A percentile compares a stretch with the other conserved stretches of the same genome.
phyloP scores from a whole-genome alignment of 23 red algal genomes.

The Cyanidioschyzon merolae region DNA sequence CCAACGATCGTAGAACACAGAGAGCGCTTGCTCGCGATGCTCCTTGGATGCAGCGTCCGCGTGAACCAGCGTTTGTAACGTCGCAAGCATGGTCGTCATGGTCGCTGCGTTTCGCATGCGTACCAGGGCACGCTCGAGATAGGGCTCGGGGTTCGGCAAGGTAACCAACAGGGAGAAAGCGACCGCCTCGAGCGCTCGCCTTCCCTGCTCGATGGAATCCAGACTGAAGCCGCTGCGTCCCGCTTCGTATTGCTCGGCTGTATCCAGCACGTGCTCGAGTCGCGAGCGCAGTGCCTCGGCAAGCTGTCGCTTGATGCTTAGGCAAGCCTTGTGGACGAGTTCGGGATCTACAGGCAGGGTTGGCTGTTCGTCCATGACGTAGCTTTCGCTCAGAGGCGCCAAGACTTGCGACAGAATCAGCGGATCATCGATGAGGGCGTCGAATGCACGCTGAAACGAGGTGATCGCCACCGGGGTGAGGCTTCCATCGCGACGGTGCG shows the following conservation, averaged over 20 bases:
- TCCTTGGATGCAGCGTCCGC: constrained; percentile 19
- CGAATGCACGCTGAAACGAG: constrained; percentile 28
- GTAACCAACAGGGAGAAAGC: constrained; percentile 41
- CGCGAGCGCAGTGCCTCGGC: constrained; percentile 30
- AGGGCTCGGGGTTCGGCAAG: constrained; percentile 16
- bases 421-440: constrained; percentile 54
- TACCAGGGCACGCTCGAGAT: constrained; percentile 38
- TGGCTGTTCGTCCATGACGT: constrained; percentile 41
- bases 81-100: constrained; percentile 77
- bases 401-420: constrained; percentile 57
- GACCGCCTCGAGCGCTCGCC: constrained; percentile 57
- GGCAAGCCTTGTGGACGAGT: constrained; percentile 45
- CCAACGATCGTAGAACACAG: constrained; percentile 87
- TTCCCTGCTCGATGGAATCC: constrained; percentile 55
- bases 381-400: constrained; percentile 47
- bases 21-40: constrained; percentile 44
- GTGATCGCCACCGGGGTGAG: constrained; percentile 13
- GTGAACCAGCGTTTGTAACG: constrained; percentile 39
- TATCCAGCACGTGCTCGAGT: constrained; percentile 29
- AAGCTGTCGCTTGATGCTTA: constrained; percentile 40
- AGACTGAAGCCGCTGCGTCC: constrained; percentile 33
- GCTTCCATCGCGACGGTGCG: constrained; percentile 26
- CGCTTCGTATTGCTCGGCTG: constrained; percentile 16
- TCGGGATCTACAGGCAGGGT: constrained; percentile 41
- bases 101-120: constrained; percentile 43